phyloP scores from a whole-genome alignment of 2,329 filamentous ascomycete species.

The Diaporthe velutina region DNA sequence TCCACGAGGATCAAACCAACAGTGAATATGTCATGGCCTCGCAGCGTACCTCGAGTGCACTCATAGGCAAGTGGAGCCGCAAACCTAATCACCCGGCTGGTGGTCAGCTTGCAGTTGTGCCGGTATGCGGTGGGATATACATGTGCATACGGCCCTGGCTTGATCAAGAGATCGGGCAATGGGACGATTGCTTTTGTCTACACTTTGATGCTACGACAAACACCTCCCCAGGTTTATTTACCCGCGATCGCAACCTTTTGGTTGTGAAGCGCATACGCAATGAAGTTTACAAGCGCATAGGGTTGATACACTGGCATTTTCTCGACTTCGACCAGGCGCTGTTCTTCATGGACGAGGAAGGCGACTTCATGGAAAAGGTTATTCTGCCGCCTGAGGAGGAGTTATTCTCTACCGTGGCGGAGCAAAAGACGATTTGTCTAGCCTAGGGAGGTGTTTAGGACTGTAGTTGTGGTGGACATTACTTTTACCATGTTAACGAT shows the following conservation, averaged over 20 bases:
- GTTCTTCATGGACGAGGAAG: neutral
- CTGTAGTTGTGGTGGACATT: no score
- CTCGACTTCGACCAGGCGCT: neutral
- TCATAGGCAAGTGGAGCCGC: neutral
- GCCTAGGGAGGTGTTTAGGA: neutral
- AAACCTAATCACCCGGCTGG: neutral
- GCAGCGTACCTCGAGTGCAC: neutral
- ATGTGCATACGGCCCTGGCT: slow-evolving; percentile 8
- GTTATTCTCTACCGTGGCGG: neutral
- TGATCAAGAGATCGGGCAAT: neutral
- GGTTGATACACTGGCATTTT: neutral
- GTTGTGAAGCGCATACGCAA: neutral
- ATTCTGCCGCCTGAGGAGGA: neutral
- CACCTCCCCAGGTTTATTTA: neutral
- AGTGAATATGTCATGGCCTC: neutral
- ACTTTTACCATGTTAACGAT: neutral
- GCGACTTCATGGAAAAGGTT: neutral
- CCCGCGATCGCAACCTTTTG: neutral
- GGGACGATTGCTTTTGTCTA: neutral
- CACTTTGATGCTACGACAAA: neutral
- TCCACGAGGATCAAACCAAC: neutral
- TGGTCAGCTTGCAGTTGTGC: neutral
- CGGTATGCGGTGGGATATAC: neutral
- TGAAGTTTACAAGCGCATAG: neutral
- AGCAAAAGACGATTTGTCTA: neutral